Evolutionary conservation across 176 grass and related monocot species (phyloP).

Genomic region (Oryza rufipogon): DNA sequence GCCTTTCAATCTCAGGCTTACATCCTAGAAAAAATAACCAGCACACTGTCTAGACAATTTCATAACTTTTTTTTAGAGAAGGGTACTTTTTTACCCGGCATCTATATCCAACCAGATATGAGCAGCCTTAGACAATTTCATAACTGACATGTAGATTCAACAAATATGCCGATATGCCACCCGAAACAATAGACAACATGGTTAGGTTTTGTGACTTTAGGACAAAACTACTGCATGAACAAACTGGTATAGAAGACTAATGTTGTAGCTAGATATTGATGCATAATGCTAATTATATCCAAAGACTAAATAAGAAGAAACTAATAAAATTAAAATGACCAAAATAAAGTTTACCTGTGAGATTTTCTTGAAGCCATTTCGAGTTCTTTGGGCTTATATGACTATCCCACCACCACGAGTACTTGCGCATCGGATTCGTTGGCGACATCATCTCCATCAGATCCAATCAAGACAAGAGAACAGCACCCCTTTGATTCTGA

Average conservation of each 20-base stretch:
- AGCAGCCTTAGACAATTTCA: slow-evolving; percentile 8
- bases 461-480: slow-evolving; percentile 24
- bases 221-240: neutral
- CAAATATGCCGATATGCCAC: neutral
- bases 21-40: neutral
- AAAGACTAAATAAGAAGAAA: neutral
- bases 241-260: slow-evolving; percentile 18
- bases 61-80: neutral
- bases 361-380: slow-evolving; percentile 97
- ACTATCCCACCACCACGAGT: slow-evolving; percentile 99
- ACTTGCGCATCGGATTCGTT: slow-evolving; percentile 69
- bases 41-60: slow-evolving; percentile 18
- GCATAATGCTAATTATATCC: neutral
- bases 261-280: neutral
- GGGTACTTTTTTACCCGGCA: too few species aligned
- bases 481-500: slow-evolving; percentile 13
- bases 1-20: neutral
- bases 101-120: too few species aligned
- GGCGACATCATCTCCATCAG: slow-evolving; percentile 65
- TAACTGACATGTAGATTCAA: neutral
- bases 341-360: slow-evolving; percentile 57
- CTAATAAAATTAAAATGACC: neutral
- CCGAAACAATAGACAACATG: neutral
- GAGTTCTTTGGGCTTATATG: slow-evolving; percentile 91
- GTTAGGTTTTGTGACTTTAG: neutral